Conservation (phyloP, 164 flowering plant species). For the Sextonia rubra region DNA sequence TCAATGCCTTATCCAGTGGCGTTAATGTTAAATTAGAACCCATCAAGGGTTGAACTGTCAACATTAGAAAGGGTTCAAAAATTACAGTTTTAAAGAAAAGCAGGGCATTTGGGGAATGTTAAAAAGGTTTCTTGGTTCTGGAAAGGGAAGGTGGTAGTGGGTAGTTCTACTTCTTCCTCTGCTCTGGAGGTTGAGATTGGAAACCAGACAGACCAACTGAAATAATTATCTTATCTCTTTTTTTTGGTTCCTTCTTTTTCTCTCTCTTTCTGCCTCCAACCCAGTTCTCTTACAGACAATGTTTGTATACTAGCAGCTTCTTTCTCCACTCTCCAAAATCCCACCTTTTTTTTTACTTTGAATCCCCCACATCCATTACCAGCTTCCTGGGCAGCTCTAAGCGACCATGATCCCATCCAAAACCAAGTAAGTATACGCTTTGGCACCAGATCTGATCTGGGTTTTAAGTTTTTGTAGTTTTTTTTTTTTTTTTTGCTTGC, state of each 20-base stretch:
- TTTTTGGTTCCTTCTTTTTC: background rate
- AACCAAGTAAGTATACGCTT: slow-evolving; percentile 42
- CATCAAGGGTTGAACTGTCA: too few relatives aligned
- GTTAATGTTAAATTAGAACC: too few relatives aligned
- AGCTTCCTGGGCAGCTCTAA: background rate
- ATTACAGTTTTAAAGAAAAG: too few relatives aligned
- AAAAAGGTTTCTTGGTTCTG: background rate
- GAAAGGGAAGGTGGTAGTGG: background rate
- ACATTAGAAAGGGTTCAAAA: too few relatives aligned
- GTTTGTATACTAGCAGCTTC: background rate
- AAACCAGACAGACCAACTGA: background rate
- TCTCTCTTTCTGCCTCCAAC: background rate
- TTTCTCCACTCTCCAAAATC: background rate
- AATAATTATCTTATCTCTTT: too few relatives aligned
- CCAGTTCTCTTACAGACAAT: background rate
- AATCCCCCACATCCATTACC: background rate
- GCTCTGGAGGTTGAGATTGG: background rate
- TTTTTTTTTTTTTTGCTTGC: slow-evolving; percentile 6
- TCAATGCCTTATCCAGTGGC: too few relatives aligned
- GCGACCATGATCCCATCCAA: slow-evolving; percentile 44
- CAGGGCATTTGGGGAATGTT: too few relatives aligned
- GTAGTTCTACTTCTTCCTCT: background rate
- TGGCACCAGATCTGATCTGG: slow-evolving; percentile 26
- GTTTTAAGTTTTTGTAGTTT: background rate
- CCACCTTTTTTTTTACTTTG: background rate